Base-by-base conservation (phyloP, 2,329 filamentous ascomycete genomes). In the Exophiala calicioides region DNA sequence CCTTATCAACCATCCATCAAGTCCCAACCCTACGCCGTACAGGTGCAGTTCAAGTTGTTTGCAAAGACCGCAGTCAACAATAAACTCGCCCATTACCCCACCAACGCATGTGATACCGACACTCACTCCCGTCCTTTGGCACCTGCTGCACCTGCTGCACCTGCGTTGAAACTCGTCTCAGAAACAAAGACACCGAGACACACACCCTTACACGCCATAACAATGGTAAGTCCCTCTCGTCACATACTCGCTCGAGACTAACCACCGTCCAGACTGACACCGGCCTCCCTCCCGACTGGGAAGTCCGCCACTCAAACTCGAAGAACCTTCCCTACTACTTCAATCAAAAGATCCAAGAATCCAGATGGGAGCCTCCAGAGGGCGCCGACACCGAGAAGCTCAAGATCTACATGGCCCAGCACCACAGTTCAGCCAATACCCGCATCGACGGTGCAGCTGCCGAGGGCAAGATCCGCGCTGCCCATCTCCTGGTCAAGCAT, bases 281-380 rank as follows among this genome's bases (percentile, higher is more conserved):
- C 59, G 91, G 91, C 67, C 82, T 96, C 55, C 90, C 90, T 53
- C 69, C 82, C 38, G 82, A 84, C 68, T 96, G 91, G 90, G 93
- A 97, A 74, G 89, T 98, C 65, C 89, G 93, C 68, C 89, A 94
- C 74, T 95, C 89, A 69, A 95, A 96, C 76, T 95, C 89, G 70
- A 97, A 96, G 77, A 95, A 95, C 73, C 85, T 97, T 26, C 93
- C 93, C 27, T 98, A 98, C 78, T 98, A 97, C 77, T 97, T 96
- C 85, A 94, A 96, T 72, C 76, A 85, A 34, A 74, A 72, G 59
- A 88, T 89, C 55, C 91, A 90, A 68, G 83, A 89, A 66, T 97
- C 93, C 55, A 82, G 88, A 71, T 98, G 93, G 93, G 93, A 97
- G 66, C 91, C 93, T 3, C 93, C 93, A 6, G 68, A 80, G 33